These are phyloP conservation scores for Cajanus cajan DNA, from an alignment of 306 rosid genomes.

Conservation along the genomic window DNA sequence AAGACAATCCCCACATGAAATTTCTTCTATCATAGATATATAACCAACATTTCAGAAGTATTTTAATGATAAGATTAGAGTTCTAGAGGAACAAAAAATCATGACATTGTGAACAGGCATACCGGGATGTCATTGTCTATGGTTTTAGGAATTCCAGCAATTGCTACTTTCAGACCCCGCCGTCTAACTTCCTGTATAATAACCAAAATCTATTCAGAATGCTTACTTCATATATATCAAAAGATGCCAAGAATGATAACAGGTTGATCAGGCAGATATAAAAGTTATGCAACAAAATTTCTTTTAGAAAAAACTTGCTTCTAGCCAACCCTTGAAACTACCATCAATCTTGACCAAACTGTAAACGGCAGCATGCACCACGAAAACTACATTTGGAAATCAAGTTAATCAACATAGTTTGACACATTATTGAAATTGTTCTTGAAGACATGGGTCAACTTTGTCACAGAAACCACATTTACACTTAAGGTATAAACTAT, in stretches of 20 bases:
- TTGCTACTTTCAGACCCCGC: constrained; percentile 82
- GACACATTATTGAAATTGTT: background rate
- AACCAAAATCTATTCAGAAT: constrained; percentile 24
- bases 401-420: background rate
- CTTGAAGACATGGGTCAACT: constrained; percentile 1
- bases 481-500: background rate
- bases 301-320: background rate
- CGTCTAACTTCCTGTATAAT: constrained; percentile 73
- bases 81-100: background rate
- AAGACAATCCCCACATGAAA: constrained; percentile 21
- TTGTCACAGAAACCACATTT: constrained; percentile 5
- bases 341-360: constrained; percentile 17
- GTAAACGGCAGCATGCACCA: constrained; percentile 7
- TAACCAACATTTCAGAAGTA: constrained; percentile 40
- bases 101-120: constrained; percentile 24
- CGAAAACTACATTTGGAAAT: background rate
- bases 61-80: constrained; percentile 19
- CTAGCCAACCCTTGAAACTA: background rate
- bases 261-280: constrained; percentile 12
- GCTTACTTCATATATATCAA: constrained; percentile 5
- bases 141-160: constrained; percentile 95
- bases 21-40: constrained; percentile 20
- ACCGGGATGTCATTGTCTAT: constrained; percentile 97
- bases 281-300: background rate
- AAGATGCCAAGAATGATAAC: constrained; percentile 11